phyloP scores from a whole-genome alignment of 2,329 filamentous ascomycete species.

The Aspergillus ibericus region DNA sequence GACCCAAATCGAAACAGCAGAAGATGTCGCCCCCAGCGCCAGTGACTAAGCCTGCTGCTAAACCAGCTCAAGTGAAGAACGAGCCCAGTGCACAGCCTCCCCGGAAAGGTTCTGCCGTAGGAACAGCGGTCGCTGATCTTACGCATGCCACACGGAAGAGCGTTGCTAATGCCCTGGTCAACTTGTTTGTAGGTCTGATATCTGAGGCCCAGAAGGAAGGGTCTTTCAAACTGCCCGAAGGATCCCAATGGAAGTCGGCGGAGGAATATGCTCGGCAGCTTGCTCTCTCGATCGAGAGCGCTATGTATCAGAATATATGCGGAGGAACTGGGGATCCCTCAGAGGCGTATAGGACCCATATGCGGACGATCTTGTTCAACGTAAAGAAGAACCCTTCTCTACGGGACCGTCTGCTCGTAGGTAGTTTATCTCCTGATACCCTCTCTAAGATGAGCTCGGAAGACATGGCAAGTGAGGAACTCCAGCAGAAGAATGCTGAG shows the following conservation, averaged over 20 bases:
- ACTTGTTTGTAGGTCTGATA: conserved; percentile 67
- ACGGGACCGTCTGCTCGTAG: conserved; percentile 71
- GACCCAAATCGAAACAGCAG: conserved; percentile 44
- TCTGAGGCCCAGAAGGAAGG: conserved; percentile 66
- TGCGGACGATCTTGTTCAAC: conserved; percentile 78
- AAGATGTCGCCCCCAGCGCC: conserved; percentile 34
- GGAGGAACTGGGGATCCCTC: conserved; percentile 53
- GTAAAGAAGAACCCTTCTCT: conserved; percentile 84
- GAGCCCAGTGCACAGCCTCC: conserved; percentile 30
- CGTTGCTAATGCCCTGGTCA: conserved; percentile 69
- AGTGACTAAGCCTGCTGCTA: conserved; percentile 24
- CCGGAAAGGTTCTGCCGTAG: conserved; percentile 31
- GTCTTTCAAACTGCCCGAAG: conserved; percentile 62
- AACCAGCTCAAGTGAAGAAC: conserved; percentile 33
- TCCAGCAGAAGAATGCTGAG: conserved; percentile 64
- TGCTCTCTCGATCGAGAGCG: conserved; percentile 77
- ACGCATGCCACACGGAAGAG: conserved; percentile 66
- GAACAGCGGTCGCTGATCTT: conserved; percentile 41
- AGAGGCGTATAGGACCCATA: conserved; percentile 61
- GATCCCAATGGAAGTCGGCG: conserved; percentile 62
- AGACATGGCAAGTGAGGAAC: conserved; percentile 88
- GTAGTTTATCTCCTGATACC: conserved; percentile 68
- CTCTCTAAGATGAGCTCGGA: conserved; percentile 86
- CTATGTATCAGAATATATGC: conserved; percentile 56
- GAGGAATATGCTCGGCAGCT: conserved; percentile 68